Evolutionary conservation across 2,329 filamentous ascomycete species (phyloP), one percentile per base, ranked within the genome.

Genomic region (Ilyonectria destructans): DNA sequence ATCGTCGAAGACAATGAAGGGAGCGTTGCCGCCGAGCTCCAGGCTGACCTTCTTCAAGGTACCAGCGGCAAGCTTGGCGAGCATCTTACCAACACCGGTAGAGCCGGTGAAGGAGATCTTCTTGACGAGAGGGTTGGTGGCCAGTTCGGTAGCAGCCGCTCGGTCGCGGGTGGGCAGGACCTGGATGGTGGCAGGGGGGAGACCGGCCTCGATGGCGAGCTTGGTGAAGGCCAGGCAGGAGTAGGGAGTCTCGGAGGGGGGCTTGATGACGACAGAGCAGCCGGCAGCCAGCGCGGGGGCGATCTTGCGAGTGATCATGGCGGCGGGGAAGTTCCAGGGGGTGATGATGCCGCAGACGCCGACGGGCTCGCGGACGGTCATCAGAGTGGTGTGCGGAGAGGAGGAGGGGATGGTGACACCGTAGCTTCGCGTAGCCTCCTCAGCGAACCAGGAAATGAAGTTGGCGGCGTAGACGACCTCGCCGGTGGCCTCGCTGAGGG

Each of bases 201-300:
- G 91, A 1, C 94, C 94, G 0, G 93, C 93, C 45, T 91, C 87
- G 64, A 88, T 83, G 0, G 90, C 91, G 33, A 95, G 87, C 75
- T 92, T 88, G 3, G 90, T 91, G 19, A 95, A 83, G 2, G 91
- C 91, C 31, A 93, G 89, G 3, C 91, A 88, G 43, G 92, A 93
- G 77, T 93, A 89, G 0, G 93, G 93, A 3, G 93, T 95, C 80
- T 93, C 91, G 3, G 91, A 91, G 9, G 89, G 91, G 3, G 92
- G 90, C 82, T 93, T 93, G 31, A 89, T 86, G 26, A 95, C 85
- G 88, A 95, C 93, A 2, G 91, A 93, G 80, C 92, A 94, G 45
- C 92, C 92, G 29, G 92, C 92, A n/a, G 92, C 92, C 43, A 94
- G 82, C 2, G 88, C 89, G 4, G 89, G 82, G 2, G 80, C 83